Base-by-base conservation (phyloP, 495 filamentous ascomycete species). In the Aspergillus haitiensis region DNA sequence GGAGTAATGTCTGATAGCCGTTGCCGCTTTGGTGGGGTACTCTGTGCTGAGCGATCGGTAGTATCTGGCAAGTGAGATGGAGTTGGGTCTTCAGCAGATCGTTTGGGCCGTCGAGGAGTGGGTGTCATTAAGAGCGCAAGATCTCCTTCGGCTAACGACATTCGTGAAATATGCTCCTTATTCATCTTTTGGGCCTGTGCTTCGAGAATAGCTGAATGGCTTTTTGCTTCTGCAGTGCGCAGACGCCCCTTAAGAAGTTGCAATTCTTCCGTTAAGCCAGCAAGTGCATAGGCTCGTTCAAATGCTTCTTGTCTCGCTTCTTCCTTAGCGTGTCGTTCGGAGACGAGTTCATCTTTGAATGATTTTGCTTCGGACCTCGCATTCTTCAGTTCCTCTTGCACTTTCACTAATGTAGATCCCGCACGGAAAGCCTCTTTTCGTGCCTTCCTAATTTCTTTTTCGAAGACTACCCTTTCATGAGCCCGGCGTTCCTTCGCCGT, bases 351-450 rank as follows among this genome's bases (percentile, higher is more conserved):
- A 2, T 83, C 78, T 63, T 84, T 81, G 51, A 83, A 68, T 1
- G 68, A 69, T 32, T 79, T 83, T 18, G 78, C 64, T 61, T 78
- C 80, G 15, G 80, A 79, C 58, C 87, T 84, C 3, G 81, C 73
- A 5, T 87, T 72, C 65, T 93, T 93, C 56, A 93, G 73, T 65
- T 96, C 91, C 61, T 95, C 90, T 67, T 95, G 91, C 11, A 86
- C 64, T 65, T 95, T 91, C 18, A 94, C 87, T 12, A 90, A 67
- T 3, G 78, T 75, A 12, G 90, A 92, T 11, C 90, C 90, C 5
- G 88, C 84, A 51, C 91, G 93, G 76, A 91, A 95, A 0, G 87
- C 86, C 64, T 94, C 91, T 71, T 93, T 95, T 34, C 89, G 79
- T n/a, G 87, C 84, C 49, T 88, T 84, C 47, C 89, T 78, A 37